These are phyloP conservation scores for Candida pseudoglaebosa DNA, from an alignment of 805 yeast species.

Conservation along the genomic window DNA sequence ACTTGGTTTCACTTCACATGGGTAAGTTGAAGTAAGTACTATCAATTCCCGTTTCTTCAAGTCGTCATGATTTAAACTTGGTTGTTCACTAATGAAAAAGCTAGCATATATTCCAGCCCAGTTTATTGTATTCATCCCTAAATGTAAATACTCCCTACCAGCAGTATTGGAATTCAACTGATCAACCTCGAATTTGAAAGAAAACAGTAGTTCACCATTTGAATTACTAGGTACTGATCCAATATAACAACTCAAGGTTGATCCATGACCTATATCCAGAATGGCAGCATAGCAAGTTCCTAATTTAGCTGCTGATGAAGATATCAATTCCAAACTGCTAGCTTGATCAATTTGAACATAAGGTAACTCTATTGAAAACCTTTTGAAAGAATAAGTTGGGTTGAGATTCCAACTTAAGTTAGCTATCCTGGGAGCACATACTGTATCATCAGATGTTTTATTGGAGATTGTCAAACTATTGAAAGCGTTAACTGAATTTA, in stretches of 20 bases:
- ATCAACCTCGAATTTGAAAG: not conserved
- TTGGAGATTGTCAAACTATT: not conserved
- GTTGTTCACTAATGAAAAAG: not conserved
- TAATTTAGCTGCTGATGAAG: not conserved
- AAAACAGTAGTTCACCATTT: not conserved
- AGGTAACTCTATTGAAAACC: not conserved
- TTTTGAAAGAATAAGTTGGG: not conserved
- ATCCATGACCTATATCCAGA: not conserved
- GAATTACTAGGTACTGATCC: not conserved
- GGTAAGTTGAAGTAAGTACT: not conserved
- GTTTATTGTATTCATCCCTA: not conserved
- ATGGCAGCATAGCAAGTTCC: not conserved
- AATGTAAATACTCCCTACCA: not conserved
- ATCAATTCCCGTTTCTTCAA: not conserved
- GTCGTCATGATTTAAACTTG: not conserved
- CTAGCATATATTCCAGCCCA: not conserved
- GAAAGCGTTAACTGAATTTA: not conserved
- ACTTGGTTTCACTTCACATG: not conserved
- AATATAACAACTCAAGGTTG: not conserved
- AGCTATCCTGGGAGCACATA: not conserved
- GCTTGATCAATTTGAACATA: not conserved
- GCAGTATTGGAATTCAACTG: not conserved
- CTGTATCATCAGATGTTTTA: not conserved
- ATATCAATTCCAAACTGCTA: not conserved
- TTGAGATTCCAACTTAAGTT: not conserved